A percentile compares a stretch with the other conserved stretches of the same genome.
Conservation (phyloP, 345 rosid species). For the Zanthoxylum bungeanum region DNA sequence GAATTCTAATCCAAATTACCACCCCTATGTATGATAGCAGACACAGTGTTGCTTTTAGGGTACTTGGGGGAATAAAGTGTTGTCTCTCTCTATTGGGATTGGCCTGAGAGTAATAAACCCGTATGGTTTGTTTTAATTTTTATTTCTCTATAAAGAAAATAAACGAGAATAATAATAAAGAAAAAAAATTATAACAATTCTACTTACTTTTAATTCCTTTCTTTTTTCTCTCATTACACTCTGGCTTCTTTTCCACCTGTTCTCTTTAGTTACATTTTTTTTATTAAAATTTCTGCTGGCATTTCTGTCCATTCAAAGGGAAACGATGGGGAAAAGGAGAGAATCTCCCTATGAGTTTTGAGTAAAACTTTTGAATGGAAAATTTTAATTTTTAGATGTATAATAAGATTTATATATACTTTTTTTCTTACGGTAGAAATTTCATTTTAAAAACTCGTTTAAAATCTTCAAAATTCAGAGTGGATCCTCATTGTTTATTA, state of each 20-base stretch:
- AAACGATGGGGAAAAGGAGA: conserved; percentile 28
- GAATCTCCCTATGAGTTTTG: conserved; percentile 8
- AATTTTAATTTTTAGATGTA: too few species aligned
- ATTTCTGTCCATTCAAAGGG: conserved; percentile 45
- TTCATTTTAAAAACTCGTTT: too few species aligned
- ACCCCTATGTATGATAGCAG: conserved; percentile 49
- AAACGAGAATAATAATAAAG: too few species aligned
- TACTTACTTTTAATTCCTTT: conserved; percentile 5
- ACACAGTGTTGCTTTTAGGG: conserved; percentile 62
- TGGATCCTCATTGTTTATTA: conserved; percentile 27
- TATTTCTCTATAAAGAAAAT: background rate
- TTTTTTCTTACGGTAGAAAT: too few species aligned
- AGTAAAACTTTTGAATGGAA: conserved; percentile 28
- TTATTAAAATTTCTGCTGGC: conserved; percentile 58
- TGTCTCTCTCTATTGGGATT: conserved; percentile 72
- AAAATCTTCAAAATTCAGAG: too few species aligned
- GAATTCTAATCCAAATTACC: too few species aligned
- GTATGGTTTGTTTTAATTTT: background rate
- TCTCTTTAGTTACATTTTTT: conserved; percentile 38
- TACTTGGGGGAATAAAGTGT: conserved; percentile 66
- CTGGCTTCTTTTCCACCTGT: conserved; percentile 26
- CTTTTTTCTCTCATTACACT: conserved; percentile 26
- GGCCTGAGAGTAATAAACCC: conserved; percentile 38
- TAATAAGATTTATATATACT: too few species aligned
- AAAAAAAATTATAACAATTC: background rate